A percentile compares a stretch with the other conserved stretches of the same genome.
phyloP scores from a whole-genome alignment of 306 rosid genomes.

The Oemleria cerasiformis region DNA sequence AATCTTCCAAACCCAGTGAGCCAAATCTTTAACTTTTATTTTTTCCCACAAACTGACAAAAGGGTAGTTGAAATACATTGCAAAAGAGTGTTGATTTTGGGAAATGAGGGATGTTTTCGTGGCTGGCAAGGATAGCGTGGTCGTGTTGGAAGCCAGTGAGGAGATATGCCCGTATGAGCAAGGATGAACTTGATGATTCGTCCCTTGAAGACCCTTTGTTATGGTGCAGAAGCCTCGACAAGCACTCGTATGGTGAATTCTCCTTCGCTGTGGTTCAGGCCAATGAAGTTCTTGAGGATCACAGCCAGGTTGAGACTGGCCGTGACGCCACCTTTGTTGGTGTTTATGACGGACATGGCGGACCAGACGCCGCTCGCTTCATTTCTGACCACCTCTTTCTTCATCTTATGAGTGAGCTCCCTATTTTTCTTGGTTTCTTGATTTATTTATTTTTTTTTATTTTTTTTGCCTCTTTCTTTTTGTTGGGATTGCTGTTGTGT shows the following conservation, averaged over 20 bases:
- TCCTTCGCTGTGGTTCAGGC: constrained; percentile 85
- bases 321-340: constrained; percentile 66
- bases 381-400: constrained; percentile 59
- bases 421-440: neutral
- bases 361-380: constrained; percentile 63
- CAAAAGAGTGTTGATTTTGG: constrained; percentile 30
- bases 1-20: neutral
- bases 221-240: constrained; percentile 68
- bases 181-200: constrained; percentile 54
- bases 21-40: neutral
- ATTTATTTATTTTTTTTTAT: neutral
- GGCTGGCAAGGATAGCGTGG: constrained; percentile 82
- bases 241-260: constrained; percentile 68
- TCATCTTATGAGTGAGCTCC: constrained; percentile 57
- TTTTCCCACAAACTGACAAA: neutral
- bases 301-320: constrained; percentile 81
- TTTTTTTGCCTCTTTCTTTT: constrained; percentile 12
- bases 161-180: constrained; percentile 81
- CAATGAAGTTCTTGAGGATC: constrained; percentile 69
- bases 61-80: constrained; percentile 1
- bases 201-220: constrained; percentile 52
- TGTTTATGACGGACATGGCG: constrained; percentile 93
- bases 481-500: constrained; percentile 6
- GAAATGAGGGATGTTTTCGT: constrained; percentile 99
- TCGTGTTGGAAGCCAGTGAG: constrained; percentile 87